Base-by-base conservation (phyloP, 768 basidiomycete species). In the Auricularia sp. region DNA sequence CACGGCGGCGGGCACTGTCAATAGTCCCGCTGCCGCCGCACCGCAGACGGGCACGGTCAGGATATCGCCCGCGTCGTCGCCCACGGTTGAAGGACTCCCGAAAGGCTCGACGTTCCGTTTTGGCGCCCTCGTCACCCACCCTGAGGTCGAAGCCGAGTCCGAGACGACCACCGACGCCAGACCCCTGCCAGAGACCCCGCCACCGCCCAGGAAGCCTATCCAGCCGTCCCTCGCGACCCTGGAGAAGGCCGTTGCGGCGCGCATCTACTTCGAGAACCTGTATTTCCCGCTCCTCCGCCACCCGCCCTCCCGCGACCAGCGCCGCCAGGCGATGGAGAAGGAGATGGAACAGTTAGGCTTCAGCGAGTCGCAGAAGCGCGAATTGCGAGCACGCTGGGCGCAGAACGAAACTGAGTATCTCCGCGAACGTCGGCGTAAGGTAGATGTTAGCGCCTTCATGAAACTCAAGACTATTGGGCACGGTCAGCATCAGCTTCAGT, bases 391-490 rank as follows among this genome's bases (percentile, higher is more conserved):
- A 54, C 86, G 87, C 35, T 93, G 92, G 92, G 79, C 81, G 53
- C 82, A 87, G 77, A 93, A 93, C 72, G 96, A 98, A 80, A 92
- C 89, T 3, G 87, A 90, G 61, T 89, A 95, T 74, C 80, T 98
- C 71, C 86, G 95, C 61, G 92, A 93, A 68, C 81, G 85, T 65
- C 82, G 95, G 70, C 81, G 81, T 61, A 91, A 89, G 75, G 88
- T 98, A 29, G 87, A 90, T 70, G 87, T 84, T 61, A 89, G 84
- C 69, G 89, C 88, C 35, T 98, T 98, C 76, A 81, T 85, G 69
- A 90, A 89, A 75, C 82, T 98, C 67, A 91, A 96, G 81, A 93
- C 91, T 61, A 95, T 97, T 72, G 94, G 95, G 42, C 93, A 97
- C 74, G 94, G 93, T 92, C 69, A 68, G 73, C 60, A 62, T 62